Conservation (phyloP, 371 early-diverging fungal genomes). For the Dinochytrium kinnereticum region DNA sequence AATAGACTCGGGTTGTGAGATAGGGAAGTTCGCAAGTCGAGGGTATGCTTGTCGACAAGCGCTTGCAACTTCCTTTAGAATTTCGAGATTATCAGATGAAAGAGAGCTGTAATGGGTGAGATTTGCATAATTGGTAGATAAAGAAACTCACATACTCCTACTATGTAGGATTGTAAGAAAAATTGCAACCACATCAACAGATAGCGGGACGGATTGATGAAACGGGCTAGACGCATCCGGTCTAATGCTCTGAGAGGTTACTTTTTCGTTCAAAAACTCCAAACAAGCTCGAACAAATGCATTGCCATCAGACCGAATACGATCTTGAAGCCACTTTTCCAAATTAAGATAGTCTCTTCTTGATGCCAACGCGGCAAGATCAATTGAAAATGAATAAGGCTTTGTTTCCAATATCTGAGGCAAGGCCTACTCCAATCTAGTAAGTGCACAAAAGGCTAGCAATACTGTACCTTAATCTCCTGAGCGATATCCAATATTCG, state of each 20-base stretch:
- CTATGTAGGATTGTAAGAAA: conserved; percentile 71
- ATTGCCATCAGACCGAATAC: conserved; percentile 68
- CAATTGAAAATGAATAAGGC: conserved; percentile 77
- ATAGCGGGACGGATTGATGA: conserved; percentile 61
- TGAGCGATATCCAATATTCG: conserved; percentile 83
- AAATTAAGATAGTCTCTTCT: conserved; percentile 81
- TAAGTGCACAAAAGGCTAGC: background rate
- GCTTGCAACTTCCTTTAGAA: conserved; percentile 65
- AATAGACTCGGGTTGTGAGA: background rate
- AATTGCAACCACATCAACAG: conserved; percentile 70
- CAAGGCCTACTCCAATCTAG: conserved; percentile 60
- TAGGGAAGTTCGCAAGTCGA: conserved; percentile 45
- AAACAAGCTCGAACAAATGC: conserved; percentile 74
- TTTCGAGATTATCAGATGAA: conserved; percentile 64
- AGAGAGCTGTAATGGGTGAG: conserved; percentile 51
- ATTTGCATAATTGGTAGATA: conserved; percentile 9
- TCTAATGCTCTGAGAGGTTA: conserved; percentile 42
- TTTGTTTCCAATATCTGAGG: conserved; percentile 72
- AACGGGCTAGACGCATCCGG: conserved; percentile 11
- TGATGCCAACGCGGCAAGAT: conserved; percentile 83
- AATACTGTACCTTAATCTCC: conserved; percentile 71
- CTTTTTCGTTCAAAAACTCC: conserved; percentile 77
- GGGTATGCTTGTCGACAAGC: conserved; percentile 68
- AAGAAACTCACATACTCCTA: conserved; percentile 33
- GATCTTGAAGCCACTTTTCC: conserved; percentile 87